These are phyloP conservation scores for Sporisorium graminicola DNA, from an alignment of 1,284 basidiomycete species.

Conservation along the genomic window DNA sequence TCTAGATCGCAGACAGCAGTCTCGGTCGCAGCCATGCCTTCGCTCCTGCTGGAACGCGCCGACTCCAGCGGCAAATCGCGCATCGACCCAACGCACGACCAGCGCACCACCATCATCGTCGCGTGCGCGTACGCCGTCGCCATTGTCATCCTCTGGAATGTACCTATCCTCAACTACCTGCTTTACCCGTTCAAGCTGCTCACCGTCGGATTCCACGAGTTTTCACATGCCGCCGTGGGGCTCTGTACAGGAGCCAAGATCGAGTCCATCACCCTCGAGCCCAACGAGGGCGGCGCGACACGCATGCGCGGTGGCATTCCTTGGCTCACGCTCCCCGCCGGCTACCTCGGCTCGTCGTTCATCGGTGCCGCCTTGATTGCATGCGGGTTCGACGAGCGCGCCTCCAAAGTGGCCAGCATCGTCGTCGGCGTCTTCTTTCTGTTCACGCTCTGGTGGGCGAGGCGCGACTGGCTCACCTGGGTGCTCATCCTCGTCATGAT, in stretches of 20 bases:
- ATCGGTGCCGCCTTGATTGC: conserved; percentile 90
- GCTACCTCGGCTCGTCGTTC: conserved; percentile 81
- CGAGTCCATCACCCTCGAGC: conserved; percentile 73
- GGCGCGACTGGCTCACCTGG: conserved; percentile 78
- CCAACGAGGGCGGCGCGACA: conserved; percentile 90
- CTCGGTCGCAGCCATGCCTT: conserved; percentile 12
- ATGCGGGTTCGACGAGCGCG: conserved; percentile 91
- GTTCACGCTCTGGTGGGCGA: conserved; percentile 89
- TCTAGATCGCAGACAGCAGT: neutral
- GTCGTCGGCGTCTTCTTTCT: conserved; percentile 87
- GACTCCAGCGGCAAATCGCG: conserved; percentile 19
- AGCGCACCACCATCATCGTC: conserved; percentile 66
- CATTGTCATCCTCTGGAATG: conserved; percentile 64
- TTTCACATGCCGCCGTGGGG: conserved; percentile 68
- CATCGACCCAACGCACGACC: conserved; percentile 60
- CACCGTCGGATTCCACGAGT: conserved; percentile 60
- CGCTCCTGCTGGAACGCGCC: conserved; percentile 20
- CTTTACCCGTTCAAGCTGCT: conserved; percentile 70
- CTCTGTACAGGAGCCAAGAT: conserved; percentile 90
- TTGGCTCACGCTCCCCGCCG: conserved; percentile 78
- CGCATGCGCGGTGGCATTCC: conserved; percentile 91
- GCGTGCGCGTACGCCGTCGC: conserved; percentile 63
- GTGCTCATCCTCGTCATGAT: conserved; percentile 60
- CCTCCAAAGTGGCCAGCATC: conserved; percentile 87
- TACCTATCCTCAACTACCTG: conserved; percentile 65